Conservation (phyloP, 2,329 filamentous ascomycete species). For the Allantophomopsis lycopodina region DNA sequence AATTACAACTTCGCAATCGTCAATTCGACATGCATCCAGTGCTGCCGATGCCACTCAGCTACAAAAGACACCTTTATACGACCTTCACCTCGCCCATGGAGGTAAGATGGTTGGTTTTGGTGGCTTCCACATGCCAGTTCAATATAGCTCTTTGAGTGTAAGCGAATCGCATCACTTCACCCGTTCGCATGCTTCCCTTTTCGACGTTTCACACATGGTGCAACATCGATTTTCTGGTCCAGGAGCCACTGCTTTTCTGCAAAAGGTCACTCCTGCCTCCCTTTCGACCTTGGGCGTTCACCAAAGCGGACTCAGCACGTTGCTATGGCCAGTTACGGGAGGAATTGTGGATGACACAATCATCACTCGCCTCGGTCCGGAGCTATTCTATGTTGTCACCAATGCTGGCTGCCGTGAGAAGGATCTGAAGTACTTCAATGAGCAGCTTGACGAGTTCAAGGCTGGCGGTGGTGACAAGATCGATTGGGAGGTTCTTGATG, state of each 20-base stretch:
- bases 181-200: conserved; percentile 73
- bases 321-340: conserved; percentile 67
- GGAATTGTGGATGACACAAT: conserved; percentile 94
- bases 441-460: conserved; percentile 50
- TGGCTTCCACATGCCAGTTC: conserved; percentile 83
- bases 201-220: conserved; percentile 95
- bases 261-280: conserved; percentile 69
- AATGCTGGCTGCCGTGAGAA: conserved; percentile 89
- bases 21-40: conserved; percentile 10
- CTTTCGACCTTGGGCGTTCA: conserved; percentile 49
- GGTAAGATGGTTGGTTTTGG: conserved; percentile 97
- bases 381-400: conserved; percentile 83
- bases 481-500: conserved; percentile 55
- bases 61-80: conserved; percentile 61
- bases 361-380: conserved; percentile 63
- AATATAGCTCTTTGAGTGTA: conserved; percentile 68
- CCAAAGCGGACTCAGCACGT: conserved; percentile 69
- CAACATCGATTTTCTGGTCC: conserved; percentile 78
- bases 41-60: conserved; percentile 20
- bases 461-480: conserved; percentile 40
- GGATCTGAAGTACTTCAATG: conserved; percentile 63
- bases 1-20: conserved; percentile 3
- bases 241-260: conserved; percentile 67
- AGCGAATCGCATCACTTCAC: conserved; percentile 84
- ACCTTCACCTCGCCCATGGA: conserved; percentile 63